These are phyloP conservation scores for Mycena floridula DNA, from an alignment of 768 basidiomycete species.

Conservation along the genomic window DNA sequence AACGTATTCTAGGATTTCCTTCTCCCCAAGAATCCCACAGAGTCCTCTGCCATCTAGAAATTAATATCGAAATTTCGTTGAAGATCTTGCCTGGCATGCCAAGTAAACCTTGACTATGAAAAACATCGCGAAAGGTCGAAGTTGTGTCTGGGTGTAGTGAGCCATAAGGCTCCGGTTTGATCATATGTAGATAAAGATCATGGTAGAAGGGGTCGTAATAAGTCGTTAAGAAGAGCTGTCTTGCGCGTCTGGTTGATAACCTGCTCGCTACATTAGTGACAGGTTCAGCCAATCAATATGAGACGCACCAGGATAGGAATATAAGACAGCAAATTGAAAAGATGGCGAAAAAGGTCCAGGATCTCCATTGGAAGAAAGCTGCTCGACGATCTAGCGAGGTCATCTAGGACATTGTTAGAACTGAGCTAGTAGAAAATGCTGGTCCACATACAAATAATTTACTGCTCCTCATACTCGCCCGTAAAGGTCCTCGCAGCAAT, in stretches of 20 bases:
- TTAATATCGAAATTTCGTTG: constrained; percentile 26
- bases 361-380: background rate
- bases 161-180: constrained; percentile 32
- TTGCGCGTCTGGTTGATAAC: constrained; percentile 39
- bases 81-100: constrained; percentile 30
- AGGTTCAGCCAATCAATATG: background rate
- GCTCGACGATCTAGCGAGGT: background rate
- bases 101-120: constrained; percentile 35
- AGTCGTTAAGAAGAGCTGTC: constrained; percentile 58
- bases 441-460: background rate
- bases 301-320: background rate
- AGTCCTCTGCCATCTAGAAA: constrained; percentile 29
- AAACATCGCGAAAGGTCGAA: constrained; percentile 30
- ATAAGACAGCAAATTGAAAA: background rate
- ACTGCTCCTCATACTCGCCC: constrained; percentile 24
- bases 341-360: background rate
- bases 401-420: constrained; percentile 3
- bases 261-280: constrained; percentile 23
- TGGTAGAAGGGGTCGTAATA: constrained; percentile 79
- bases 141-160: constrained; percentile 27
- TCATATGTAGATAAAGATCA: constrained; percentile 53
- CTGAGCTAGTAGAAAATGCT: constrained; percentile 8
- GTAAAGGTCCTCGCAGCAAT: constrained; percentile 28
- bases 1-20: constrained; percentile 18
- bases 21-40: constrained; percentile 41